A percentile compares a stretch with the other conserved stretches of the same genome.
Conservation (phyloP, 805 yeast genomes). For the Cyberlindnera mississippiensis region DNA sequence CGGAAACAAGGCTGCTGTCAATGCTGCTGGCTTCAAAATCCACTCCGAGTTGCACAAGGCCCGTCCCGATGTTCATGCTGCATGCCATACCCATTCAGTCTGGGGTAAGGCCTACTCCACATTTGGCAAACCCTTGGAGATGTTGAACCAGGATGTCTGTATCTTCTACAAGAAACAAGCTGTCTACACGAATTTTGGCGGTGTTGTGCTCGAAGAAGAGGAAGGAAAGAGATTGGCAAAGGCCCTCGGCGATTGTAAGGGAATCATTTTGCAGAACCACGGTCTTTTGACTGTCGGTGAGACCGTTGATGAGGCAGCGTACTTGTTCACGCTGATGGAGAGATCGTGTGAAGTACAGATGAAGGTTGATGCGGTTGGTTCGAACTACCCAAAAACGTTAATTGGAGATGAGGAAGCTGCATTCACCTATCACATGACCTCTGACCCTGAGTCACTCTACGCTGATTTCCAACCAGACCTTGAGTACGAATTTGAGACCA, state of each 20-base stretch:
- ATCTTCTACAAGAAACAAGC: constrained; percentile 60
- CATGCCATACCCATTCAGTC: constrained; percentile 66
- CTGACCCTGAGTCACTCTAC: constrained; percentile 66
- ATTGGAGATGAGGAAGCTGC: constrained; percentile 63
- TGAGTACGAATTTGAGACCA: constrained; percentile 40
- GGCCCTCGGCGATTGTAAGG: constrained; percentile 53
- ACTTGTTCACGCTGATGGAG: constrained; percentile 59
- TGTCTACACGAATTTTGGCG: constrained; percentile 70
- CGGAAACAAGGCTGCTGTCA: constrained; percentile 56
- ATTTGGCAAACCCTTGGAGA: constrained; percentile 64
- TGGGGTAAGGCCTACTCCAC: constrained; percentile 64
- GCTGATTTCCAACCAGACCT: constrained; percentile 71
- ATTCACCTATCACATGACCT: constrained; percentile 54
- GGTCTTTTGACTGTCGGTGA: constrained; percentile 68
- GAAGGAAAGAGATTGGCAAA: constrained; percentile 62
- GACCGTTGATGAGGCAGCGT: constrained; percentile 75
- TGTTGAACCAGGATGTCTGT: constrained; percentile 79
- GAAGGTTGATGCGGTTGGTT: constrained; percentile 51
- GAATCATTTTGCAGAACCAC: constrained; percentile 64
- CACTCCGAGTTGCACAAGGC: constrained; percentile 66
- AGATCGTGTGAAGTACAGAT: constrained; percentile 63
- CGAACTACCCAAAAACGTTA: constrained; percentile 33
- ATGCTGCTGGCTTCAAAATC: constrained; percentile 68
- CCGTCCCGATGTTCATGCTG: constrained; percentile 67
- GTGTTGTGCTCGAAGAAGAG: constrained; percentile 64